Evolutionary conservation across 805 yeast genomes (phyloP), one percentile per base, ranked within the genome.

Genomic region (Nakazawaea ishiwadae): DNA sequence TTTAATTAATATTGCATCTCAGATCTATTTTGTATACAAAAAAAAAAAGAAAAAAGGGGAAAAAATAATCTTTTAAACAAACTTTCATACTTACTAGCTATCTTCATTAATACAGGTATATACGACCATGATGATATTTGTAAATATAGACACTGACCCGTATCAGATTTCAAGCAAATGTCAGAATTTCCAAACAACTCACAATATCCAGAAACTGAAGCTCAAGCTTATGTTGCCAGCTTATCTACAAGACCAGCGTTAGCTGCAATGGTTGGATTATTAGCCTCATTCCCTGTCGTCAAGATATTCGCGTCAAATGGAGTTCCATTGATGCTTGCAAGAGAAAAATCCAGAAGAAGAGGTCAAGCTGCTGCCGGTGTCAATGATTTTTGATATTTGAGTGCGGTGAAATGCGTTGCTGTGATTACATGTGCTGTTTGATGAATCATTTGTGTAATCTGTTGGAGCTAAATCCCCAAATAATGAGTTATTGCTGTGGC

Each of bases 281-380:
- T 75, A 32, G 77, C 80, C 12, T 76, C 83, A 11, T 72, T 75
- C 52, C 83, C 84, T 15, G 68, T 73, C 23, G 69, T 70, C 43
- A 76, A 77, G 54, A 62, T 77, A 35, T 75, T 79, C 56, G 71
- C 77, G 4, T 75, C 83, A 10, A 78, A 78, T 56, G 79, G 79
- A 24, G 71, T 79, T 31, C 84, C 84, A 9, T 56, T 79, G 35
- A 51, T 78, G 51, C 72, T 75, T 56, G 69, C 67, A 56, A 63
- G 72, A 45, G 67, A 66, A 39, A 57, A 61, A 27, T 48, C 44
- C 20, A 51, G 55, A 44, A 42, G 49, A 15, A 38, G 39, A 19
- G 44, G 46, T 23, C 54, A 51, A 44, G 39, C 40, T 19, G 33
- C 11, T 10, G n/a, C 14, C 23, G 16, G 20, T 19, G 23, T 4